Conservation (phyloP, 805 yeast genomes). For the Priceomyces melissophilus region DNA sequence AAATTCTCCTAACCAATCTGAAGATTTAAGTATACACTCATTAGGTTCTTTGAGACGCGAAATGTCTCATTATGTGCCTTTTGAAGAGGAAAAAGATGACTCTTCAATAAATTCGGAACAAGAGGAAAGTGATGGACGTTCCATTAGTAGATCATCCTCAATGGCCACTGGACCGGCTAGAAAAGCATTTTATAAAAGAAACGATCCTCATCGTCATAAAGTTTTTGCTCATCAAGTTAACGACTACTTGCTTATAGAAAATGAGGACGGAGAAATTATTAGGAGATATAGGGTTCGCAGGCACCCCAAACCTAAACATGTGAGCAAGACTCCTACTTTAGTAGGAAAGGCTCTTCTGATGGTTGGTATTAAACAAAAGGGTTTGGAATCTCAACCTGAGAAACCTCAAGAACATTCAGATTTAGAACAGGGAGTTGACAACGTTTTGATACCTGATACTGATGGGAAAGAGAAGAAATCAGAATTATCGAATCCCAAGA, state of each 20-base stretch:
- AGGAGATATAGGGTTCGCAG: constrained; percentile 76
- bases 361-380: constrained; percentile 46
- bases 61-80: constrained; percentile 32
- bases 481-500: constrained; percentile 11
- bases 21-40: constrained; percentile 34
- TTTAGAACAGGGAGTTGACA: constrained; percentile 8
- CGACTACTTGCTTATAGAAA: constrained; percentile 77
- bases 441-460: constrained; percentile 10
- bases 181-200: constrained; percentile 27
- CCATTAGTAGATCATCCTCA: constrained; percentile 11
- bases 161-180: constrained; percentile 12
- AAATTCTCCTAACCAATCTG: constrained; percentile 8
- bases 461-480: constrained; percentile 8
- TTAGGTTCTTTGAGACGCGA: constrained; percentile 37
- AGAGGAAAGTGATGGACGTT: constrained; percentile 5
- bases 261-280: constrained; percentile 87
- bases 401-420: constrained; percentile 5
- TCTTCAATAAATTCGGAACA: constrained; percentile 6
- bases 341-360: constrained; percentile 47
- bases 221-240: constrained; percentile 77
- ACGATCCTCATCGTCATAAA: constrained; percentile 30
- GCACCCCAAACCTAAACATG: constrained; percentile 31
- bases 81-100: constrained; percentile 12
- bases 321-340: constrained; percentile 40
- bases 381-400: not conserved